phyloP scores from a whole-genome alignment of 352 stramenopile genomes.

The Globisporangium splendens region DNA sequence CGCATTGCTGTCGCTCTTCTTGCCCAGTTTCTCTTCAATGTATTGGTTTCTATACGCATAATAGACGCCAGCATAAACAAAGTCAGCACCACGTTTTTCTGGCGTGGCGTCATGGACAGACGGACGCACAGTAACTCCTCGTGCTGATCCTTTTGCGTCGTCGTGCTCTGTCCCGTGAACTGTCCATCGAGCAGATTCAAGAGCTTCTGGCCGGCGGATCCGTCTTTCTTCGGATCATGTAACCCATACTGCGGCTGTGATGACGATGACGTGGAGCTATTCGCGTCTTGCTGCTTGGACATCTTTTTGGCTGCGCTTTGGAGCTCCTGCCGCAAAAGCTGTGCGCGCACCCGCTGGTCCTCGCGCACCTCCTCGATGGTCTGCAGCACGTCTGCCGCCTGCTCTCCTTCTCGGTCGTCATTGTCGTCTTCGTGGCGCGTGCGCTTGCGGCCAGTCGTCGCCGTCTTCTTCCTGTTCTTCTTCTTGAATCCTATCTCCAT shows the following conservation, averaged over 20 bases:
- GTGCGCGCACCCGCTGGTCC: constrained; percentile 58
- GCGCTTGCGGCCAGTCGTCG: constrained; percentile 30
- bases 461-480: constrained; percentile 35
- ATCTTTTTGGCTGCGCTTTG: constrained; percentile 15
- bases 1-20: constrained; percentile 22
- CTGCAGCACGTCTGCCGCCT: constrained; percentile 36
- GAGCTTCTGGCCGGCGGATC: constrained; percentile 63
- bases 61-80: not conserved
- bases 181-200: constrained; percentile 71
- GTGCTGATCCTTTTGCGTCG: constrained; percentile 64
- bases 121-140: constrained; percentile 60
- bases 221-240: constrained; percentile 75
- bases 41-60: constrained; percentile 60
- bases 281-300: constrained; percentile 6
- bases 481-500: constrained; percentile 62
- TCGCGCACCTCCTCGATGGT: constrained; percentile 66
- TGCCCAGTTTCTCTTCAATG: constrained; percentile 72
- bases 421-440: constrained; percentile 25
- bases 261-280: not conserved
- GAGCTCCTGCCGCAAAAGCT: constrained; percentile 36
- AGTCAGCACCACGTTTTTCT: not conserved
- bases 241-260: constrained; percentile 44
- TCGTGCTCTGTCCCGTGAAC: constrained; percentile 70
- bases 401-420: constrained; percentile 9
- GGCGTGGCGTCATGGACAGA: not conserved